Evolutionary conservation across 1,284 basidiomycete genomes (phyloP), one percentile per base, ranked within the genome.

Genomic region (Melampsora abietis-canadensis): DNA sequence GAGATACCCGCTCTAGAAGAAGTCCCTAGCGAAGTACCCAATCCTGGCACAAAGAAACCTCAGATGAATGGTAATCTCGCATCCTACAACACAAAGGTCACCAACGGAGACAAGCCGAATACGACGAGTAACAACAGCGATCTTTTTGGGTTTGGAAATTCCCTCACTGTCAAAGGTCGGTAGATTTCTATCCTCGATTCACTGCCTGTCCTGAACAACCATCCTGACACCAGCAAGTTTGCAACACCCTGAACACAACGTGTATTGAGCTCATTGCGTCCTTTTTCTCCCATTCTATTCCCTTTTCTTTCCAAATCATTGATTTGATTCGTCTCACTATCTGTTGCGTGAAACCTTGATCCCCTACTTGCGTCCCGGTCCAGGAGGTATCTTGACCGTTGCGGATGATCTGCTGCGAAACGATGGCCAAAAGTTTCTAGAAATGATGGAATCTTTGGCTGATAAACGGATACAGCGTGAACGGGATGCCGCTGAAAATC

Each of bases 401-500:
- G 95, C 95, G 66, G 95, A 98, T 81, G 95, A 98, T 84, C 87
- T 98, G 67, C 86, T 98, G 79, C 96, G 96, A 85, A 98, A 98
- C 81, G 94, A 98, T 80, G 95, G 94, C 2, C 92, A 94, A 80
- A 98, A 97, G 85, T 98, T 98, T 85, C 85, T 98, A 80, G 94
- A 98, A 85, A 98, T 98, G 95, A 98, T 98, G 95, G 95, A 98
- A 83, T 93, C 96, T 83, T 87, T 98, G 46, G 94, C 95, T 0
- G 94, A 98, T 81, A 88, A 92, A 76, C 88, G 94, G 59, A 92
- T 94, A 86, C 89, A 91, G 78, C 87, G 95, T 4, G 94, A 97
- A 80, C 92, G 94, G 81, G 90, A 94, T 82, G 92, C 92, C 6
- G 89, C 90, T 7, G 88, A 86, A 5, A 73, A 73, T 66, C 63